phyloP scores from a whole-genome alignment of 169 alveolate species.

The Plasmodium cynomolgi region DNA sequence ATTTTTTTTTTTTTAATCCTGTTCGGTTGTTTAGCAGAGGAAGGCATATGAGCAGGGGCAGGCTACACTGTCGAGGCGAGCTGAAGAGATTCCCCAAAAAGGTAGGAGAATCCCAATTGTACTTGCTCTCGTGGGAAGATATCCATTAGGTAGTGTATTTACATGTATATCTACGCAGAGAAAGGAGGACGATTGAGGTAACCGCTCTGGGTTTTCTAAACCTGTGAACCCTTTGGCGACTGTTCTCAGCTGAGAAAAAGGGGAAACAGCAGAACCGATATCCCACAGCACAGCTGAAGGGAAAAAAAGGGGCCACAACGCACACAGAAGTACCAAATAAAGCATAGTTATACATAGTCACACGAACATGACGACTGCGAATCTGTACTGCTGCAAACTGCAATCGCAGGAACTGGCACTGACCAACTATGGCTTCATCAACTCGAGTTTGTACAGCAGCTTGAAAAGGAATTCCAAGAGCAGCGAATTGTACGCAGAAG shows the following conservation, averaged over 20 bases:
- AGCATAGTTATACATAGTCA: neutral
- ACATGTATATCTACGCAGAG: neutral
- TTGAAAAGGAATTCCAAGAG: slow-evolving; percentile 43
- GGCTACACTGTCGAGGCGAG: neutral
- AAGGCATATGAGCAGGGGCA: neutral
- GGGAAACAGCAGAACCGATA: neutral
- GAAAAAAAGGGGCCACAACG: neutral
- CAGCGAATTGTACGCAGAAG: slow-evolving; percentile 48
- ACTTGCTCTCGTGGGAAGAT: neutral
- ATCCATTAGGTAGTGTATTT: neutral
- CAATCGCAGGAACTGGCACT: slow-evolving; percentile 81
- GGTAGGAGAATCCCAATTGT: neutral
- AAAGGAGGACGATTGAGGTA: neutral
- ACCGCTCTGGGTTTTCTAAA: neutral
- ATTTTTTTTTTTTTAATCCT: neutral
- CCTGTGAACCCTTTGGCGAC: neutral
- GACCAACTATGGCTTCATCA: slow-evolving; percentile 77
- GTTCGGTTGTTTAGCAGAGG: neutral
- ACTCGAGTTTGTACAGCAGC: slow-evolving; percentile 43
- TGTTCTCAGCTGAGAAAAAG: neutral
- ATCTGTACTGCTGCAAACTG: slow-evolving; percentile 72
- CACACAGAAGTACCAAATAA: neutral
- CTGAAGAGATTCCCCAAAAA: neutral
- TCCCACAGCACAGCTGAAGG: neutral
- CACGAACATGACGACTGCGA: neutral